phyloP scores from a whole-genome alignment of 2,329 filamentous ascomycete genomes.

The Zalaria obscura region DNA sequence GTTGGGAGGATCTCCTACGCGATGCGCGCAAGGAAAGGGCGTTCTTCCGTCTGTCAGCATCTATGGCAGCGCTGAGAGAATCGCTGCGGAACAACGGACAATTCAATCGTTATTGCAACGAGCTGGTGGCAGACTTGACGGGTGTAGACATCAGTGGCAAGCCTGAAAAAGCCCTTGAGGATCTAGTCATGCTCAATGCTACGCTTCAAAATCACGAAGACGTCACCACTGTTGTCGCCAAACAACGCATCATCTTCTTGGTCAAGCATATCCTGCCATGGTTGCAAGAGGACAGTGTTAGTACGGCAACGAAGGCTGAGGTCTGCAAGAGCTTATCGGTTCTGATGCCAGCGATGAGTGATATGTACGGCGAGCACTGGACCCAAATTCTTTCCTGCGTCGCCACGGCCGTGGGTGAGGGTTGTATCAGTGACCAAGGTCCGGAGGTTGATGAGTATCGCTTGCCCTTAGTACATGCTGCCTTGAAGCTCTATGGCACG shows the following conservation, averaged over 20 bases:
- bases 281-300: constrained; percentile 40
- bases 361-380: constrained; percentile 87
- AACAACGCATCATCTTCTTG: constrained; percentile 65
- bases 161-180: constrained; percentile 21
- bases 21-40: constrained; percentile 22
- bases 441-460: constrained; percentile 8
- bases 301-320: constrained; percentile 40
- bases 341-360: constrained; percentile 59
- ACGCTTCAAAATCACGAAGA: constrained; percentile 36
- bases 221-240: constrained; percentile 32
- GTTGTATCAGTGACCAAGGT: constrained; percentile 1
- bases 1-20: constrained; percentile 21
- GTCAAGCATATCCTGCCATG: constrained; percentile 65
- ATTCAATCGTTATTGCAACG: constrained; percentile 42
- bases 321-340: constrained; percentile 36
- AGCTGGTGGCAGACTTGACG: constrained; percentile 46
- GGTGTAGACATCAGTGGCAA: constrained; percentile 33
- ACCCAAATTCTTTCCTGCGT: constrained; percentile 29
- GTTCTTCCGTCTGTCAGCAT: constrained; percentile 31
- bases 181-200: constrained; percentile 40
- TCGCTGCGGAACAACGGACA: constrained; percentile 32
- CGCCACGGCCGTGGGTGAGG: constrained; percentile 19
- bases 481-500: constrained; percentile 53
- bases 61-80: constrained; percentile 34
- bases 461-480: constrained; percentile 45